A percentile compares a stretch with the other conserved stretches of the same genome.
These are phyloP conservation scores for Fusarium pseudocircinatum DNA, from an alignment of 2,329 filamentous ascomycete genomes.

Conservation along the genomic window DNA sequence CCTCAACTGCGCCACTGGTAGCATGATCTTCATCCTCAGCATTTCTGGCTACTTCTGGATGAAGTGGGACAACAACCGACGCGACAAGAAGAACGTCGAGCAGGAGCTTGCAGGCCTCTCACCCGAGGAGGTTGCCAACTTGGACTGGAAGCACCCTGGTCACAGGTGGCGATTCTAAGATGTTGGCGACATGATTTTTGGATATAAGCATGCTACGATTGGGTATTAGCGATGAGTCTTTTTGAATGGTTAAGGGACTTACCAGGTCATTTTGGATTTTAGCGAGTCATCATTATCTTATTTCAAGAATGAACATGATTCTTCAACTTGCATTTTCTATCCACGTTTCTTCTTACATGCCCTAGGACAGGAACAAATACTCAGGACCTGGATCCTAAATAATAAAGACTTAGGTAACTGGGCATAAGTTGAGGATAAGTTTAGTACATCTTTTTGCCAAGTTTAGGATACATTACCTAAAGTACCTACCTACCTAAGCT, in stretches of 20 bases:
- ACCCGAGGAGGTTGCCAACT: constrained; percentile 63
- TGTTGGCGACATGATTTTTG: not conserved
- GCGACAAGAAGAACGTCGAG: constrained; percentile 65
- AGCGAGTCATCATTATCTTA: not conserved
- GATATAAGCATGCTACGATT: not conserved
- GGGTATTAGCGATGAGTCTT: constrained; percentile 8
- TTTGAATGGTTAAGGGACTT: not conserved
- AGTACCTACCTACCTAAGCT: too few relatives aligned
- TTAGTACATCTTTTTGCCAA: too few relatives aligned
- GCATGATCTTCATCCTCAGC: constrained; percentile 62
- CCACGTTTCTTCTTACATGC: not conserved
- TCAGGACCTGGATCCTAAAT: not conserved
- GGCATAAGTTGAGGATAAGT: not conserved
- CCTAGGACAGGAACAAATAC: too few relatives aligned
- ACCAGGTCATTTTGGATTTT: constrained; percentile 4
- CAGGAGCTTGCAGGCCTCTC: constrained; percentile 65
- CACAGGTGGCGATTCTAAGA: constrained; percentile 65
- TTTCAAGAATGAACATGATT: constrained; percentile 10
- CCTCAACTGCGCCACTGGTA: constrained; percentile 70
- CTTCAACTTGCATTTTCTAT: not conserved
- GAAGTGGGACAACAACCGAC: constrained; percentile 67
- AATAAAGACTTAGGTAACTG: not conserved
- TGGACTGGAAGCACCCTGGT: constrained; percentile 75
- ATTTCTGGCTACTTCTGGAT: constrained; percentile 67
- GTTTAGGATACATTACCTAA: too few relatives aligned